Percentiles rank a stretch among this genome's conserved stretches.
These are phyloP conservation scores for Paracoccidioides brasiliensis DNA, from an alignment of 2,329 filamentous ascomycete species.

Conservation along the genomic window DNA sequence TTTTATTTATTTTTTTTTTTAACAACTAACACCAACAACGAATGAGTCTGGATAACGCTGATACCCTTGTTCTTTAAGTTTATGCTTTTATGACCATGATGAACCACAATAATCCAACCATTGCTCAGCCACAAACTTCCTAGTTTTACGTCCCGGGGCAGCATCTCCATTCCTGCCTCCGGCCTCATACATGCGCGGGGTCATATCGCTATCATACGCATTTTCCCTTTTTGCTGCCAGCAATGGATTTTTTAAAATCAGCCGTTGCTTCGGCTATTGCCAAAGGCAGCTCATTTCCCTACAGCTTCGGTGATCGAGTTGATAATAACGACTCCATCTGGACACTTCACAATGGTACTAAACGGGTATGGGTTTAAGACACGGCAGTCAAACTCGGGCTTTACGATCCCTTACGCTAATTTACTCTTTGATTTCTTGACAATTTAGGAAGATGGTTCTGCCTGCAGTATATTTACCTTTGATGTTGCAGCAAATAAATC, in stretches of 20 bases:
- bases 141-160: neutral
- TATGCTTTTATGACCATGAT: neutral
- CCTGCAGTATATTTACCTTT: slow-evolving; percentile 95
- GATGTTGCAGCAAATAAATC: slow-evolving; percentile 71
- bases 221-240: too few relatives aligned
- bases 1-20: too few relatives aligned
- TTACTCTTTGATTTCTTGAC: slow-evolving; percentile 9
- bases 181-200: neutral
- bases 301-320: slow-evolving; percentile 82
- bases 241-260: slow-evolving; percentile 96
- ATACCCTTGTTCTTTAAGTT: neutral
- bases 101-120: neutral
- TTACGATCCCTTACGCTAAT: neutral
- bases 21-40: too few relatives aligned
- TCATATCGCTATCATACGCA: neutral
- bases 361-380: slow-evolving; percentile 48
- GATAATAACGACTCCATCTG: slow-evolving; percentile 90
- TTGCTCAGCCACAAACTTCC: neutral
- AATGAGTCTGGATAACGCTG: neutral
- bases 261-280: slow-evolving; percentile 94
- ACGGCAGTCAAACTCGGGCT: neutral
- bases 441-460: slow-evolving; percentile 72
- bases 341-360: slow-evolving; percentile 90
- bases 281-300: slow-evolving; percentile 85
- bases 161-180: neutral